Evolutionary conservation across 75 land plant genomes (phyloP), one percentile per base, ranked within the genome.

Genomic region (Cunninghamia lanceolata): DNA sequence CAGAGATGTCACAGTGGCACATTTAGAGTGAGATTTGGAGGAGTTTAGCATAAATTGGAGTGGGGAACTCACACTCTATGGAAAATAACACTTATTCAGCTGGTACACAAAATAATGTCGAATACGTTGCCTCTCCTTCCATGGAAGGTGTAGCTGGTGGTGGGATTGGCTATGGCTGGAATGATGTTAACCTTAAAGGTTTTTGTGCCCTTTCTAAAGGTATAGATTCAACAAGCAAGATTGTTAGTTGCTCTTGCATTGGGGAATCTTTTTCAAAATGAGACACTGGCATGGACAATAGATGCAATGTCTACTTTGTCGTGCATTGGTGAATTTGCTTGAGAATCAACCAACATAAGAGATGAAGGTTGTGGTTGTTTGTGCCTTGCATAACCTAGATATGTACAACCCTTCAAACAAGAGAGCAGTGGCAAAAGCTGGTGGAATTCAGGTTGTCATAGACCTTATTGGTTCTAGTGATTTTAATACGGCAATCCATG

Each of bases 381-480:
- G 99, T 91, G 97, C 99, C 4, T 82, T 98, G 89, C 99, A 98
- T 87, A 98, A 98, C 85, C 95, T 98, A 84, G 99, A 96, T 21
- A 93, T 94, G 93, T 93, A 92, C 89, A 98, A 99, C 86, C 92
- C 97, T 17, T 94, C 99, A 75, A 98, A 98, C 88, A 98, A 95
- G 91, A 93, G 99, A 68, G 99, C 99, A 85, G 99, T 98, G 59
- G 99, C 99, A 50, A 99, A 98, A 87, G 96, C 99, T 86, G 99
- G 99, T 53, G 99, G 99, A 30, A 94, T 98, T 82, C 99, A 98
- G 82, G 96, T 98, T 79, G 90, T 98, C 46, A 92, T 97, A 85
- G 99, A 98, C 88, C 86, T 98, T 76, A 91, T 98, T 40, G 89
- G 89, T 50, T 90, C 95, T 0, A 93, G 99, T 86, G 93, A 98